These are phyloP conservation scores for Talaromyces sp. DNA, from an alignment of 2,329 filamentous ascomycete genomes.

Conservation along the genomic window DNA sequence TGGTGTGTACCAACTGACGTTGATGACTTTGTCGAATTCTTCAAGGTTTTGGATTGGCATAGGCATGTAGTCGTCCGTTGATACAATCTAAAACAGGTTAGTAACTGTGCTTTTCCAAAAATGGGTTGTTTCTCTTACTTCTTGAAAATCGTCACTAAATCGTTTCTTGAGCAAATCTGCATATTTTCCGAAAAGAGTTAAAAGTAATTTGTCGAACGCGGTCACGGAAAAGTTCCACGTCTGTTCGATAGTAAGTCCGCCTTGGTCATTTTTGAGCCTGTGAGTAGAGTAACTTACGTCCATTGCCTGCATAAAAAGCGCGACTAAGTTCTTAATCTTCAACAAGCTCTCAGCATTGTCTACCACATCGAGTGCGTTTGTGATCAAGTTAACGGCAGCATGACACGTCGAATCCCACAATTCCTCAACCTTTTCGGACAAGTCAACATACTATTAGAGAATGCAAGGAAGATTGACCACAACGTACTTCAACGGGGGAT, in stretches of 20 bases:
- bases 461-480: background rate
- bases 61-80: conserved; percentile 99
- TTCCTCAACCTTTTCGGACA: conserved; percentile 70
- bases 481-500: conserved; percentile 70
- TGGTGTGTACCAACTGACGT: conserved; percentile 91
- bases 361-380: conserved; percentile 72
- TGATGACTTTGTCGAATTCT: conserved; percentile 93
- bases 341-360: conserved; percentile 82
- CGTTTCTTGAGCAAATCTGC: conserved; percentile 82
- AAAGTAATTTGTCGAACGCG: conserved; percentile 74
- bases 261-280: conserved; percentile 5
- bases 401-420: conserved; percentile 98
- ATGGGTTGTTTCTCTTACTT: conserved; percentile 48
- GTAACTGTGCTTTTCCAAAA: background rate
- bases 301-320: conserved; percentile 97
- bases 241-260: conserved; percentile 38
- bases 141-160: conserved; percentile 94
- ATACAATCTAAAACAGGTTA: conserved; percentile 49
- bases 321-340: conserved; percentile 91
- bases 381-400: conserved; percentile 75
- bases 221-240: conserved; percentile 86
- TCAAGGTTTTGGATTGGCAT: conserved; percentile 91
- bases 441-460: background rate
- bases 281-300: conserved; percentile 54
- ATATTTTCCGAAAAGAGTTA: conserved; percentile 92